These are phyloP conservation scores for Pleurotus tuoliensis DNA, from an alignment of 768 basidiomycete genomes.

Conservation along the genomic window DNA sequence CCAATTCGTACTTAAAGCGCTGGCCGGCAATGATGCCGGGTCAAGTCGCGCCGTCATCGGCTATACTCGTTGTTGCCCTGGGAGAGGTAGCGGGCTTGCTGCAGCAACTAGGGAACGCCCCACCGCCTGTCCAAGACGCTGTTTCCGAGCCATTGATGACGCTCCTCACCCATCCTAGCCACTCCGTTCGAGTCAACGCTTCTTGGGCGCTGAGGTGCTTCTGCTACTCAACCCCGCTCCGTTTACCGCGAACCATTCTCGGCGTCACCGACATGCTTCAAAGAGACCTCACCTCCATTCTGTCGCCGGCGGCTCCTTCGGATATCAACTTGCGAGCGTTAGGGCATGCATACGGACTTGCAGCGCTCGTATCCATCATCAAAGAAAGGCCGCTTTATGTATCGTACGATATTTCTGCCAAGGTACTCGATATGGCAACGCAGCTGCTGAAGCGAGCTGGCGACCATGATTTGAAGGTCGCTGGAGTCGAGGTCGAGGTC, in stretches of 20 bases:
- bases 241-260: slow-evolving; percentile 75
- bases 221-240: slow-evolving; percentile 84
- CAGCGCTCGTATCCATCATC: slow-evolving; percentile 81
- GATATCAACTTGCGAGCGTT: slow-evolving; percentile 71
- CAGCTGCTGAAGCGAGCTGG: slow-evolving; percentile 86
- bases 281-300: slow-evolving; percentile 72
- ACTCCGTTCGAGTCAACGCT: slow-evolving; percentile 79
- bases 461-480: slow-evolving; percentile 83
- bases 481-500: slow-evolving; percentile 83
- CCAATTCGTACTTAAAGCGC: slow-evolving; percentile 75
- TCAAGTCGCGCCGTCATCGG: slow-evolving; percentile 61
- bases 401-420: slow-evolving; percentile 89
- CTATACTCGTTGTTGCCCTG: slow-evolving; percentile 69
- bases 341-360: slow-evolving; percentile 88
- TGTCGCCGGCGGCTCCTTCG: slow-evolving; percentile 65
- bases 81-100: slow-evolving; percentile 83
- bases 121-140: slow-evolving; percentile 87
- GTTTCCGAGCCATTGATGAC: slow-evolving; percentile 82
- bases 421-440: slow-evolving; percentile 87
- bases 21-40: slow-evolving; percentile 95
- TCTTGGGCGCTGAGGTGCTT: slow-evolving; percentile 89
- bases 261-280: slow-evolving; percentile 78
- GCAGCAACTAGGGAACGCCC: slow-evolving; percentile 89
- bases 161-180: slow-evolving; percentile 81
- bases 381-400: slow-evolving; percentile 89